Conservation (phyloP, 2,329 filamentous ascomycete species). For the Aureobasidium sp. region DNA sequence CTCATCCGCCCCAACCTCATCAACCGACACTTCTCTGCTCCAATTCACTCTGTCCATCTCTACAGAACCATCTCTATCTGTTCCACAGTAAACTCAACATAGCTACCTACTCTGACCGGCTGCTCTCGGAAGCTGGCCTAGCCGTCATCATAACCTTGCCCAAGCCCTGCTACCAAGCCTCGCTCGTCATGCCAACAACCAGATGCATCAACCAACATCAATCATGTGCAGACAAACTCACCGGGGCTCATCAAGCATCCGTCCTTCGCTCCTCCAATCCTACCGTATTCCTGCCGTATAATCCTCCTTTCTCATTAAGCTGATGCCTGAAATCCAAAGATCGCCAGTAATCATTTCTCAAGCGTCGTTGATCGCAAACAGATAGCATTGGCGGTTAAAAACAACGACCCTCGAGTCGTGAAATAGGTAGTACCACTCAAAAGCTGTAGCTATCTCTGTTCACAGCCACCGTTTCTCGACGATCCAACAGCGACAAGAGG, state of each 20-base stretch:
- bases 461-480: not conserved
- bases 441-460: not conserved
- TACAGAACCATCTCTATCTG: not conserved
- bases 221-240: not conserved
- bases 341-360: not conserved
- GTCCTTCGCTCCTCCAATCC: not conserved
- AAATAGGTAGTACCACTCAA: not conserved
- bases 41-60: not conserved
- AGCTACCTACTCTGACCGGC: not conserved
- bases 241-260: not conserved
- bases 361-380: not conserved
- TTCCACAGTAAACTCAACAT: no score
- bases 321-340: not conserved
- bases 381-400: not conserved
- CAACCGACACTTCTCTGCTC: not conserved
- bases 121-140: conserved; percentile 4
- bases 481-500: not conserved
- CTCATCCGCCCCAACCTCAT: no score
- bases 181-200: conserved; percentile 3
- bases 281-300: not conserved
- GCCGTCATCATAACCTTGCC: not conserved
- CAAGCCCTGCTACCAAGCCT: conserved; percentile 6
- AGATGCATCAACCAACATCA: not conserved
- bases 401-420: not conserved
- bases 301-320: not conserved